Base-by-base conservation (phyloP, 345 rosid genomes). In the Pugionium dolabratum region DNA sequence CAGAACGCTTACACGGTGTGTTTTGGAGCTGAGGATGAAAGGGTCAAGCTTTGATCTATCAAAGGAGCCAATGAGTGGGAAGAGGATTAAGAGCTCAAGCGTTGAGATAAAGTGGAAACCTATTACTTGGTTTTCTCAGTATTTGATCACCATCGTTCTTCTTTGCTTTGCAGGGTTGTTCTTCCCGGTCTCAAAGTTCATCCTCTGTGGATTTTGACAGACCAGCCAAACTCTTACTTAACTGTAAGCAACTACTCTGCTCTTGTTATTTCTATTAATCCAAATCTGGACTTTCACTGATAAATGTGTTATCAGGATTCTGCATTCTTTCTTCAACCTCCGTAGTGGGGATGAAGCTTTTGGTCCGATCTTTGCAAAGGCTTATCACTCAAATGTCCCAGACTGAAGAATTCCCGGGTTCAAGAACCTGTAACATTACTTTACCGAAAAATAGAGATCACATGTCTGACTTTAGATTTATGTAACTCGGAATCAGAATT, bases 21-120 rank as follows among this genome's bases (percentile, higher is more conserved):
- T 94, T 42, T 85, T 81, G 70, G 99, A 91, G 66, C 75, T 94
- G 84, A 80, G 97, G 66, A 89, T 89, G 99, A 89, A 94, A 80
- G 99, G 99, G 4, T 77, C 82, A 11, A 90, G 91, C 80, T 91
- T 91, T 8, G 96, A 94, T 75, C 30, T 94, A 79, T 85, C 95
- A 0, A 94, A 88, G 69, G 99, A 94, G 72, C 97, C 97, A 5
- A 74, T 69, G 62, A 73, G 67, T 39, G 88, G 93, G 67, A 88
- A 75, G 81, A 85, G 86, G 73, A 83, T 91, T 85, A 91, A 88
- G 83, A 94, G 99, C 51, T 89, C 97, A 1, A 89, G 97, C 55
- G 97, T 94, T 31, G 92, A 88, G 81, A 87, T 91, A 74, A 86
- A 91, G 55, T 91, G 97, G 97, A 90, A 86, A 73, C 97, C 91